Base-by-base conservation (phyloP, 371 early-diverging fungal species). In the Mortierella sp. region DNA sequence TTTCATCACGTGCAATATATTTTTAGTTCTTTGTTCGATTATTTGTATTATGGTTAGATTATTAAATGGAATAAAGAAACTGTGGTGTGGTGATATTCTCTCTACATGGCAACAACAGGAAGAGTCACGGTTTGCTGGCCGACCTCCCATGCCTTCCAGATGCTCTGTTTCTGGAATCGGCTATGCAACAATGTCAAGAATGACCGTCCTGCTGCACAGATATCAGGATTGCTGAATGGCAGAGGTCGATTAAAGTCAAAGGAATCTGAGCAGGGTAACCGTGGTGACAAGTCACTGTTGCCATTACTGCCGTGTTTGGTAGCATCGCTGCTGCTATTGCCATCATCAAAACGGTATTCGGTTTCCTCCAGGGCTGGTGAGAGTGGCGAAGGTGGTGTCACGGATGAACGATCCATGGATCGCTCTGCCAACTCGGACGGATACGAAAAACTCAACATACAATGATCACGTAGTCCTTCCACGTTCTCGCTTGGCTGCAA, bases 131-230 rank as follows among this genome's bases (percentile, higher is more conserved):
- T 57, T 40, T 72, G 61, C 29, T 78, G 79, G 15, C 73, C 79
- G 8, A 78, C 73, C 55, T 78, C 61, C 79, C 79, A 78, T 17
- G 62, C 60, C 62, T 64, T 66, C 79, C 79, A 78, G 10, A 78
- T 40, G 3, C 37, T 57, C 59, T 72, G 79, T 12, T 72, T 72
- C 63, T 72, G 73, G 64, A 72, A 78, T n/a, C 79, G 79, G 22
- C 29, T 64, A 49, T 78, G 79, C 19, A 78, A 28, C 37, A 61
- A 66, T 3, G 60, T 49, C 70, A 78, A 23, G 64, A 72, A 78
- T 12, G 73, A 60, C 26, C 79, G 43, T 17, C 73, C 79, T 23
- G 79, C 79, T 10, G 72, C 78, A 47, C 62, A 42, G 10, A 76
- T 76, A 31, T 76, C 77, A 2, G 77, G 68, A 56, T 75, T 66